These are phyloP conservation scores for Fimicolochytrium jonesii DNA, from an alignment of 192 early-diverging fungal species.

Conservation along the genomic window DNA sequence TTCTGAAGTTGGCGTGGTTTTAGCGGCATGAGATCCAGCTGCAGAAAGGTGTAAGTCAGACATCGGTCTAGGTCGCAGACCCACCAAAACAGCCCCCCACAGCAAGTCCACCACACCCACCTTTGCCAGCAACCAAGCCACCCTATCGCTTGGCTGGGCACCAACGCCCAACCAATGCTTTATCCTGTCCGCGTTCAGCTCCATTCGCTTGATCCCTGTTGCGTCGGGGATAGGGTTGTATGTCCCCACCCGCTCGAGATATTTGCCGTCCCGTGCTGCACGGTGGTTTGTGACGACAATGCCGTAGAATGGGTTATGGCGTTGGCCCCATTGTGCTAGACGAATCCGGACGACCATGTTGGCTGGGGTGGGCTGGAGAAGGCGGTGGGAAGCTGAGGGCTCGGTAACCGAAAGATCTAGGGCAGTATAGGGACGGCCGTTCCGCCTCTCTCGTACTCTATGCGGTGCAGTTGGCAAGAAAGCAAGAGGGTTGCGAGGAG, in stretches of 20 bases:
- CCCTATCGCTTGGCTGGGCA: slow-evolving; percentile 90
- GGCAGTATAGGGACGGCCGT: too few relatives aligned
- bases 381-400: too few relatives aligned
- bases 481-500: too few relatives aligned
- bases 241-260: slow-evolving; percentile 86
- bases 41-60: not conserved
- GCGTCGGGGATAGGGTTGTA: slow-evolving; percentile 78
- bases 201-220: slow-evolving; percentile 76
- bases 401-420: too few relatives aligned
- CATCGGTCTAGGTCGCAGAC: too few relatives aligned
- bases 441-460: too few relatives aligned
- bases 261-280: slow-evolving; percentile 78
- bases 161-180: slow-evolving; percentile 98
- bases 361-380: too few relatives aligned
- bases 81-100: too few relatives aligned
- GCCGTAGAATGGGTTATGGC: slow-evolving; percentile 88
- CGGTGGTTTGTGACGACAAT: slow-evolving; percentile 86
- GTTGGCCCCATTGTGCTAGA: slow-evolving; percentile 84
- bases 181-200: slow-evolving; percentile 79
- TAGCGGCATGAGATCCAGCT: slow-evolving; percentile 62
- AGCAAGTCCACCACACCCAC: too few relatives aligned
- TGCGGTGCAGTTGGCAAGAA: too few relatives aligned
- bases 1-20: slow-evolving; percentile 51
- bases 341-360: slow-evolving; percentile 51
- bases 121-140: slow-evolving; percentile 83